A percentile compares a stretch with the other conserved stretches of the same genome.
Conservation (phyloP, 129 eudicot genomes). For the Tagetes patula region DNA sequence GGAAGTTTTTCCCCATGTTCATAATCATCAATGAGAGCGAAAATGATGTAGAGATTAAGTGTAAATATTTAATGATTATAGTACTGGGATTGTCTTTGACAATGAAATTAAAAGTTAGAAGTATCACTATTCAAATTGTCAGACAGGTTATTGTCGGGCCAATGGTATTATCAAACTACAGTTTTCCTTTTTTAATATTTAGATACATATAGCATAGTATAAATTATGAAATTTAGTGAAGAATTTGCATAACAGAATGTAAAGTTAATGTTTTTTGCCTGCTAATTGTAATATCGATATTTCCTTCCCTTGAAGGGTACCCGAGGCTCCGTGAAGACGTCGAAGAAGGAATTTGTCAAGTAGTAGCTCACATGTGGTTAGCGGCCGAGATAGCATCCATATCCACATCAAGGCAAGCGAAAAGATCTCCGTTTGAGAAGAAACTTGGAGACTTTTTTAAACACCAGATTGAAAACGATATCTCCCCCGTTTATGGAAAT, state of each 20-base stretch:
- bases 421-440: slow-evolving; percentile 63
- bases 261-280: no score
- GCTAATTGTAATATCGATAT: neutral
- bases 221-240: neutral
- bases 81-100: no score
- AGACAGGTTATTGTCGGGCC: no score
- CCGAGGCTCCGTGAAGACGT: slow-evolving; percentile 64
- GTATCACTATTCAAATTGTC: no score
- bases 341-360: slow-evolving; percentile 93
- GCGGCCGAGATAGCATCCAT: slow-evolving; percentile 49
- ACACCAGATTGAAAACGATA: slow-evolving; percentile 80
- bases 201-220: no score
- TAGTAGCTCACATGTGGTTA: slow-evolving; percentile 85
- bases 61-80: no score
- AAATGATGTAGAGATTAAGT: no score
- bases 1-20: no score
- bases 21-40: no score
- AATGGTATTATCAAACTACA: no score
- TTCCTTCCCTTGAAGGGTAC: slow-evolving; percentile 42
- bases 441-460: slow-evolving; percentile 71
- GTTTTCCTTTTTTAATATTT: no score
- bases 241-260: neutral
- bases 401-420: slow-evolving; percentile 40
- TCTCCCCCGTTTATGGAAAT: slow-evolving; percentile 68
- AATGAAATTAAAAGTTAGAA: no score